These are phyloP conservation scores for Metschnikowia lunata DNA, from an alignment of 805 yeast genomes.

Conservation along the genomic window DNA sequence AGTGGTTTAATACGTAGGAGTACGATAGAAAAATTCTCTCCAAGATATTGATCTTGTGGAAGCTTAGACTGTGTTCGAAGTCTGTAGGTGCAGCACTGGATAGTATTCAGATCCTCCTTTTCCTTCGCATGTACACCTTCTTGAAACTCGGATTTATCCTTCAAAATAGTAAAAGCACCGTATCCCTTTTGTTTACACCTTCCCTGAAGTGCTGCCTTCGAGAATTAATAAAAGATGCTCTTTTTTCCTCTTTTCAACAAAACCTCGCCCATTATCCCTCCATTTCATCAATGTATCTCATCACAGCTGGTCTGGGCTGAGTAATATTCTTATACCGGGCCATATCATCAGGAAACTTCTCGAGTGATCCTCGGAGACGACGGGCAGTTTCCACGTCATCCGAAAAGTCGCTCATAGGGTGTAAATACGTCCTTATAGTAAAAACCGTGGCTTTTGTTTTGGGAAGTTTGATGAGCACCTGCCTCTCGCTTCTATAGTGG, in stretches of 20 bases:
- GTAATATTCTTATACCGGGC: conserved; percentile 58
- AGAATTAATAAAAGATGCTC: too few species aligned
- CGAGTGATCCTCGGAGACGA: conserved; percentile 59
- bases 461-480: conserved; percentile 51
- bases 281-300: conserved; percentile 17
- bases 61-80: too few species aligned
- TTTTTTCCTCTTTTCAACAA: conserved; percentile 19
- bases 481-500: conserved; percentile 59
- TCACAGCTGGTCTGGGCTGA: conserved; percentile 69
- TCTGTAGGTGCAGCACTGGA: too few species aligned
- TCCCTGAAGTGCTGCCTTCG: too few species aligned
- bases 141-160: too few species aligned
- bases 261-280: conserved; percentile 16
- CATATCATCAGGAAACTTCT: conserved; percentile 55
- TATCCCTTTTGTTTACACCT: too few species aligned
- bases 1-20: too few species aligned
- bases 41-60: too few species aligned
- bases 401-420: conserved; percentile 47
- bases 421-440: conserved; percentile 52
- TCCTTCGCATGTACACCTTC: too few species aligned
- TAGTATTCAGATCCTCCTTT: too few species aligned
- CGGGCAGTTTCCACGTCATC: conserved; percentile 43
- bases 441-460: conserved; percentile 43
- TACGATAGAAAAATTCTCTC: too few species aligned
- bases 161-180: too few species aligned